Evolutionary conservation across 2,329 filamentous ascomycete species (phyloP), one percentile per base, ranked within the genome.

Genomic region (Monosporascus sp.): DNA sequence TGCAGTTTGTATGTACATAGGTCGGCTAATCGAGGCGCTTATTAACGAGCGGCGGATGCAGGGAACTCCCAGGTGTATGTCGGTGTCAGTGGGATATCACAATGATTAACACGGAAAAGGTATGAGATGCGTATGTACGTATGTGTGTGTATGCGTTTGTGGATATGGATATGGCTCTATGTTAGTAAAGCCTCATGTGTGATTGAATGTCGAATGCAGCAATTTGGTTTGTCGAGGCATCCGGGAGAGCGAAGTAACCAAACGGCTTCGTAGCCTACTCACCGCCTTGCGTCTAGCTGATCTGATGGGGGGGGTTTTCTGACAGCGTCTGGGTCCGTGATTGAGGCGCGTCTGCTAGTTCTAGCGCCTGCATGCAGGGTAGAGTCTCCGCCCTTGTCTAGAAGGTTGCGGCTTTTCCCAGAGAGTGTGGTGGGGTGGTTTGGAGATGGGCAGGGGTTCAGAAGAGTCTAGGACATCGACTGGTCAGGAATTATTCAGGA

Each of bases 261-360:
- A 69, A 69, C 67, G 67, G 65, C 67, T 69, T 69, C 60, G 55
- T 62, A 66, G 63, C 66, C 66, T 66, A 47, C 56, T 68, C 66
- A 69, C 67, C 67, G 67, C 67, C 65, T 67, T 64, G 61, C 58
- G 57, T 64, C 59, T 63, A 63, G 59, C 60, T 58, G 54, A 56
- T 55, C 41, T 51, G 43, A 25, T 55, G 50, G 54, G 57, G 56
- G 51, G 51, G 61, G 60, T 57, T 56, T 43, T 60, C 54, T 52
- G 57, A 59, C 60, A 60, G 52, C 45, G 53, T 58, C 52, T 36
- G 51, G 37, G 48, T 48, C 57, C 63, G 64, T 67, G 62, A 65
- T 63, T 62, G 62, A 54, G 62, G 63, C 57, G 48, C 45, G 43
- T 46, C 43, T 22, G 43, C 43, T 31, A 31, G 22, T 7, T 46